Percentiles rank a stretch among this genome's conserved stretches.
Conservation (phyloP, 192 early-diverging fungal genomes). For the Dissophora ornata region DNA sequence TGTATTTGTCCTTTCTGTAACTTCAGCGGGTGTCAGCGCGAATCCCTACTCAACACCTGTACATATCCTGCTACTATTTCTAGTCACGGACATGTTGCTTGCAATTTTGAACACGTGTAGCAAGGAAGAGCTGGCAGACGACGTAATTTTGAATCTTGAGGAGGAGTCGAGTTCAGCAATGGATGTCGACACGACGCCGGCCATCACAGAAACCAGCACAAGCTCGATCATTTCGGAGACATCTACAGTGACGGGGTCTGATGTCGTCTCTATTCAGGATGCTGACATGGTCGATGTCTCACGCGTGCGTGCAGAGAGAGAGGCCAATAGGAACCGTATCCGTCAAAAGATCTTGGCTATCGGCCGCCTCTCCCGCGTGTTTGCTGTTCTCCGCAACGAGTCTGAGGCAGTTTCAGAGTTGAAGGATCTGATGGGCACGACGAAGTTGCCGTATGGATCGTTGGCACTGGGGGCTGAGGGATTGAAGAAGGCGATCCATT, state of each 20-base stretch:
- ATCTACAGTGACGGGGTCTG: neutral
- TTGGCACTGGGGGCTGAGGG: conserved; percentile 92
- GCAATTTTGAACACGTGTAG: conserved; percentile 95
- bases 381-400: conserved; percentile 91
- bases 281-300: conserved; percentile 30
- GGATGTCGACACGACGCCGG: conserved; percentile 35
- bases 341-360: conserved; percentile 89
- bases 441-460: conserved; percentile 85
- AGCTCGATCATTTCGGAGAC: conserved; percentile 1
- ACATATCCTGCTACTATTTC: too few relatives aligned
- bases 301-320: conserved; percentile 6
- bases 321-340: conserved; percentile 29
- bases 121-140: conserved; percentile 90
- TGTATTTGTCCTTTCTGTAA: conserved; percentile 17
- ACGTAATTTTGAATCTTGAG: conserved; percentile 56
- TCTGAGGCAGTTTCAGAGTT: conserved; percentile 94
- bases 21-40: too few relatives aligned
- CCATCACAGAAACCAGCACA: conserved; percentile 17
- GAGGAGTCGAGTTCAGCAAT: conserved; percentile 12
- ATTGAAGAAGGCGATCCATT: conserved; percentile 88
- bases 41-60: too few relatives aligned
- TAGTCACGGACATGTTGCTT: conserved; percentile 96
- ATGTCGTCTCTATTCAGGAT: conserved; percentile 1
- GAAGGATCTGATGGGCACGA: conserved; percentile 88
- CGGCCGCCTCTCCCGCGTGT: conserved; percentile 90